A percentile compares a stretch with the other conserved stretches of the same genome.
phyloP scores from a whole-genome alignment of 2,329 filamentous ascomycete genomes.

The Elsinoe perseae region DNA sequence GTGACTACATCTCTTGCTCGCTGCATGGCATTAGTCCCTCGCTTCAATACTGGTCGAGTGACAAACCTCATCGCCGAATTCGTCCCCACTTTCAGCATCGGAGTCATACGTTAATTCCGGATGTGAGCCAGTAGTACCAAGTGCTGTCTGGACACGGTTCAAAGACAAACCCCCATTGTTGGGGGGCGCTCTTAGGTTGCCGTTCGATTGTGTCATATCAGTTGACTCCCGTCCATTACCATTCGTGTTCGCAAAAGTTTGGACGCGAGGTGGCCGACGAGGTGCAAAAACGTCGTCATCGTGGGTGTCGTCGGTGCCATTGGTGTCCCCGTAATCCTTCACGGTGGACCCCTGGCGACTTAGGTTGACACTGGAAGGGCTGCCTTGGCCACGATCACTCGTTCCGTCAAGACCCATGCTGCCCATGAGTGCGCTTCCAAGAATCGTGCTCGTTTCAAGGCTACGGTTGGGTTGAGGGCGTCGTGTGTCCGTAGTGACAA shows the following conservation, averaged over 20 bases:
- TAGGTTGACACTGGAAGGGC: not conserved
- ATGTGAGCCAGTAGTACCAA: slow-evolving; percentile 23
- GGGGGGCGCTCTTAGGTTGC: not conserved
- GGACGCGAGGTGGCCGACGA: not conserved
- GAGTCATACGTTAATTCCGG: slow-evolving; percentile 21
- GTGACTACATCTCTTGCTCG: slow-evolving; percentile 85
- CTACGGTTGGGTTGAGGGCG: slow-evolving; percentile 44
- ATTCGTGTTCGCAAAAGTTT: not conserved
- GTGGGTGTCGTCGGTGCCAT: slow-evolving; percentile 35
- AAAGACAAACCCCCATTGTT: slow-evolving; percentile 24
- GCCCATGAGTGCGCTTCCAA: slow-evolving; percentile 36
- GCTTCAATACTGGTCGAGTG: not conserved
- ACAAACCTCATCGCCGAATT: slow-evolving; percentile 31
- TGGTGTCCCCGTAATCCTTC: slow-evolving; percentile 24
- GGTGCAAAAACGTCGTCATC: slow-evolving; percentile 23
- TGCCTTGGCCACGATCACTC: not conserved
- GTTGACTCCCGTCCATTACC: not conserved
- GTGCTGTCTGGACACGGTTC: slow-evolving; percentile 23
- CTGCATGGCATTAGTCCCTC: slow-evolving; percentile 22
- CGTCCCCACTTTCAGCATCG: slow-evolving; percentile 31
- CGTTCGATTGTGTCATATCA: not conserved
- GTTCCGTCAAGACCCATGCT: slow-evolving; percentile 11
- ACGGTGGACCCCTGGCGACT: slow-evolving; percentile 4
- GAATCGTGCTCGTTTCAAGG: slow-evolving; percentile 73
- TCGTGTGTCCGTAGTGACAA: slow-evolving; percentile 76